A percentile compares a stretch with the other conserved stretches of the same genome.
These are phyloP conservation scores for Spergularia azorica DNA, from an alignment of 179 eudicot species.

Conservation along the genomic window DNA sequence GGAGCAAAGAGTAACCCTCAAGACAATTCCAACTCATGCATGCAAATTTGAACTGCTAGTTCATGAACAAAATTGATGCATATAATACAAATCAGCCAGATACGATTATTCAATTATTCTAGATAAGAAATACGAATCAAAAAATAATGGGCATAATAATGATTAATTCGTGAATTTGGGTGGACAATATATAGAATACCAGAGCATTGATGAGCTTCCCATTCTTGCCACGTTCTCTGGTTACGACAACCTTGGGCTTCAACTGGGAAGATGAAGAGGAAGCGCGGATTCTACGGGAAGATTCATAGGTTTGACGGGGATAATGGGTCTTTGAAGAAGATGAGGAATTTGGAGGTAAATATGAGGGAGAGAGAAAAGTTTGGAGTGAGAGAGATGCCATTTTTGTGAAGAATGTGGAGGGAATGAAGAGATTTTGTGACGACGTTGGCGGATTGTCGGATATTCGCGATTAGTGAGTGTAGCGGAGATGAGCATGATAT, in stretches of 20 bases:
- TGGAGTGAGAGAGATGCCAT: conserved; percentile 18
- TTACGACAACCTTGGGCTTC: conserved; percentile 69
- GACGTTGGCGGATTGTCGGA: too few species aligned
- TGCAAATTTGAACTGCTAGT: too few species aligned
- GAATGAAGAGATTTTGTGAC: too few species aligned
- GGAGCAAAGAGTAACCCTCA: too few species aligned
- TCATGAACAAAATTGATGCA: too few species aligned
- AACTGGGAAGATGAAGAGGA: conserved; percentile 15
- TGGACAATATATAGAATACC: conserved; percentile 32
- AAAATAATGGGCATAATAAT: not conserved
- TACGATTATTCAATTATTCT: too few species aligned
- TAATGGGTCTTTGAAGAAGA: not conserved
- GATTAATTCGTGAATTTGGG: not conserved
- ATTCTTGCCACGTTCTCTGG: conserved; percentile 90
- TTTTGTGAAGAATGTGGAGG: not conserved
- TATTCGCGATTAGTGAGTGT: too few species aligned
- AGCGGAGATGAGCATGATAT: too few species aligned
- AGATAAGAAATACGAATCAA: not conserved
- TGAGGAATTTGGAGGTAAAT: not conserved
- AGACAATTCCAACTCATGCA: too few species aligned
- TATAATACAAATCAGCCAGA: too few species aligned
- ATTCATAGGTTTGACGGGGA: too few species aligned
- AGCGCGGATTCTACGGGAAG: conserved; percentile 16
- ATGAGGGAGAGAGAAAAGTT: conserved; percentile 14
- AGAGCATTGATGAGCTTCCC: conserved; percentile 70